Base-by-base conservation (phyloP, 1,284 basidiomycete species). In the Moniliella sp. region DNA sequence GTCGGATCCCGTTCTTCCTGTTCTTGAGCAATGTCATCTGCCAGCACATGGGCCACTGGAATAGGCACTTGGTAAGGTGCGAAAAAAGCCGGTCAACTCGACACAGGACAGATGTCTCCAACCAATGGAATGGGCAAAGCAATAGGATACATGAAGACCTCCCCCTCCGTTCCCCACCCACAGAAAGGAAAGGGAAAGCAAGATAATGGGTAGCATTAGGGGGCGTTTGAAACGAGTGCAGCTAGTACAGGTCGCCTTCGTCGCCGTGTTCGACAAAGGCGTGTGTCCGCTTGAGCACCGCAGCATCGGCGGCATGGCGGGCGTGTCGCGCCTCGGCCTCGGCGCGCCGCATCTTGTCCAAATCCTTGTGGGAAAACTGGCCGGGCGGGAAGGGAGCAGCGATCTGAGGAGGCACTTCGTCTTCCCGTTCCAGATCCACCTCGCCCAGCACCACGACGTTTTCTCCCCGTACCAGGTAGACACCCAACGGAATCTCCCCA, bases 371-470 rank as follows among this genome's bases (percentile, higher is more conserved):
- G 8, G 21, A 23, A n/a, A n/a, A n/a, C n/a, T n/a, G n/a, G 21
- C 21, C 21, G 7, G 7, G 21, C 21, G 21, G 21, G 7, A 23
- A n/a, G 8, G 21, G 21, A 7, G 21, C 21, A 7, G 46, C 46
- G 19, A 48, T 43, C 18, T 43, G 43, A 10, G 41, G 40, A 11
- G 53, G 46, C n/a, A 51, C 30, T 13, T 56, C 48, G 38, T 57
- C 53, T 37, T 57, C 55, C 4, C 40, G 42, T 25, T 56, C 55
- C 26, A 56, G 35, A 27, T 57, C 55, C 37, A 99, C 78, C 69
- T 99, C 91, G 32, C 91, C 91, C 33, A 97, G 65, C 31, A 94
- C 66, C 8, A 97, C 91, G 14, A 99, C 91, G 59, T 99, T 99
- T 68, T 99, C 91, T 30, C 91, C 91, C 45, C 91, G 73, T 45